Evolutionary conservation across 148 eudicot species (phyloP).

Genomic region (Rhododendron ferrugineum): DNA sequence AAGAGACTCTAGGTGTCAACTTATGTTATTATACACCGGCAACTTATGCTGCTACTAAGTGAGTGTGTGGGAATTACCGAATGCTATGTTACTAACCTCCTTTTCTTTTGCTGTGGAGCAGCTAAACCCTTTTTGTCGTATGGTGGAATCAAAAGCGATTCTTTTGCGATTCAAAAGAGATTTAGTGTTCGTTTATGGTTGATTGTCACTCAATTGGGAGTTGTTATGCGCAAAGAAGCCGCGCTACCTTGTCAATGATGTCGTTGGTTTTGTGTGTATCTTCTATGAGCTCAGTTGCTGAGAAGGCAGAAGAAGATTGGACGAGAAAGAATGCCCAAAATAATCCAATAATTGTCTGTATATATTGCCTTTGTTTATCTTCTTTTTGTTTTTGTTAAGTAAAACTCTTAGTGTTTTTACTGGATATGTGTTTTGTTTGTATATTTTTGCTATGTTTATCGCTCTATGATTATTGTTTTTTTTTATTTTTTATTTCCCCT

Average conservation of each 20-base stretch:
- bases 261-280: background rate
- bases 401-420: background rate
- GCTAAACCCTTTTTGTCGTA: background rate
- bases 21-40: background rate
- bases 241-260: background rate
- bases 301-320: background rate
- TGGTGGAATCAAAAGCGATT: background rate
- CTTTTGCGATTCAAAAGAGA: background rate
- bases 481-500: no score
- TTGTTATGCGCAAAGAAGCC: background rate
- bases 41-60: background rate
- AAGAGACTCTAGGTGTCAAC: background rate
- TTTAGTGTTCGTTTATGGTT: background rate
- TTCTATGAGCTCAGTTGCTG: background rate
- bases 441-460: no score
- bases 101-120: conserved; percentile 4
- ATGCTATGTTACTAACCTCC: background rate
- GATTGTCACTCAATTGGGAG: background rate
- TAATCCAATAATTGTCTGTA: background rate
- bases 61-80: background rate
- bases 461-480: background rate
- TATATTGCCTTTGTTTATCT: background rate
- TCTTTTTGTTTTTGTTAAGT: background rate
- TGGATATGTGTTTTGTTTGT: background rate
- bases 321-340: background rate